These are phyloP conservation scores for Colletotrichum sp. DNA, from an alignment of 2,329 filamentous ascomycete species.

Conservation along the genomic window DNA sequence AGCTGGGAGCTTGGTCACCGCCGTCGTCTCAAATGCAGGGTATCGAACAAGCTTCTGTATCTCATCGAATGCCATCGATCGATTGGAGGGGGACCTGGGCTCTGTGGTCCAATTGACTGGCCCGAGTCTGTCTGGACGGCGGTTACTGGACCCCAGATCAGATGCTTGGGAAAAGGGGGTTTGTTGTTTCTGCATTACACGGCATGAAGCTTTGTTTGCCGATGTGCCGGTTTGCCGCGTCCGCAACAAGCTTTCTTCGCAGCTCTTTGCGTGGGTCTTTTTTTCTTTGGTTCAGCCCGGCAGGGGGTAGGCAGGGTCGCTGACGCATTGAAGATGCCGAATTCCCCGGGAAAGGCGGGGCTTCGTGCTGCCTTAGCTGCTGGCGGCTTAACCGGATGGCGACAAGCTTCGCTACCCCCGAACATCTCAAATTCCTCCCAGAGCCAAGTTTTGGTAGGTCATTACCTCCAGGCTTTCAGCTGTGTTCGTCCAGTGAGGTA, in stretches of 20 bases:
- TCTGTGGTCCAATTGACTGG: background rate
- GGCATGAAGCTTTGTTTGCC: constrained; percentile 9
- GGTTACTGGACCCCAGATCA: background rate
- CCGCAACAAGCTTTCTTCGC: constrained; percentile 13
- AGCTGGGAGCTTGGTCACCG: background rate
- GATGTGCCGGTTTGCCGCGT: constrained; percentile 14
- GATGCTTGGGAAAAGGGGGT: background rate
- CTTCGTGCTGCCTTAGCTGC: background rate
- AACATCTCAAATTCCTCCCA: background rate
- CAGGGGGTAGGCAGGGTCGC: background rate
- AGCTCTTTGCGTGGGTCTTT: background rate
- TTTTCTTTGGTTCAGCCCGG: constrained; percentile 2
- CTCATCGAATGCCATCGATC: background rate
- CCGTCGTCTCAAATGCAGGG: background rate
- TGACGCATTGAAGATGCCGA: constrained; percentile 14
- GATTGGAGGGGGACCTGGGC: background rate
- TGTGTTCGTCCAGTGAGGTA: constrained; percentile 6
- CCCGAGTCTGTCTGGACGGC: background rate
- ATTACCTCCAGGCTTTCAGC: background rate
- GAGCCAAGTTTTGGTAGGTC: background rate
- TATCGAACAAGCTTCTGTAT: background rate
- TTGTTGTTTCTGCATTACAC: background rate
- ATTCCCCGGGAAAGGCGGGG: background rate
- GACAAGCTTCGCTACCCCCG: background rate
- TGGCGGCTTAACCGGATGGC: background rate